Percentiles rank a stretch among this genome's conserved stretches.
These are phyloP conservation scores for Trametes versicolor DNA, from an alignment of 1,284 basidiomycete genomes.

Conservation along the genomic window DNA sequence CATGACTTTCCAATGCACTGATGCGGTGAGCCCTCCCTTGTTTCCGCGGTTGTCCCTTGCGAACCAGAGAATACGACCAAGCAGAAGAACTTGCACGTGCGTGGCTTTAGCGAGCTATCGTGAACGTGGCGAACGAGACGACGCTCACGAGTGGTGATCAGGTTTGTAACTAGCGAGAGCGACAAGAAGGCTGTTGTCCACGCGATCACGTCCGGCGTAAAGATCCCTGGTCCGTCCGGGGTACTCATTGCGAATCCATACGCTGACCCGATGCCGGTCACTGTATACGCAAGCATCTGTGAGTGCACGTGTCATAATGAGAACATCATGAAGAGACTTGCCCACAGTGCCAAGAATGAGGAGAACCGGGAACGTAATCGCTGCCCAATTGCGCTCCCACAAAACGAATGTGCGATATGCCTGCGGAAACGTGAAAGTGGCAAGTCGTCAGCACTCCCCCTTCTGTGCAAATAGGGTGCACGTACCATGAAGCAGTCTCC, in stretches of 20 bases:
- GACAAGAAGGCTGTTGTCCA: background rate
- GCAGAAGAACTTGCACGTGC: background rate
- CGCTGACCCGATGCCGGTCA: background rate
- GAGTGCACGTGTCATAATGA: background rate
- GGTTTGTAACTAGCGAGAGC: background rate
- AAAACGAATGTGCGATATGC: slow-evolving; percentile 2
- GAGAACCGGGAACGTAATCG: background rate
- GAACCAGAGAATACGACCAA: slow-evolving; percentile 7
- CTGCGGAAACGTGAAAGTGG: background rate
- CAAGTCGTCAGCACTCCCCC: too few species aligned
- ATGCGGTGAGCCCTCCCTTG: background rate
- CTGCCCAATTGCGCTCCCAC: background rate
- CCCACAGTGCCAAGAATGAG: background rate
- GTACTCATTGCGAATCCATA: background rate
- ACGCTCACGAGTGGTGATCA: slow-evolving; percentile 2
- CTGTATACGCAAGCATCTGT: background rate
- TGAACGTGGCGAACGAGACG: background rate
- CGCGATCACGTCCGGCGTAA: background rate
- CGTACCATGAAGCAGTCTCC: slow-evolving; percentile 14
- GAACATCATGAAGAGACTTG: background rate
- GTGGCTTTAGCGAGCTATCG: background rate
- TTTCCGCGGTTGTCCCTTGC: background rate
- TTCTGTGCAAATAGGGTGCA: background rate
- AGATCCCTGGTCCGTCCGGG: background rate
- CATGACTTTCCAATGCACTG: slow-evolving; percentile 11